Percentiles rank a stretch among this genome's conserved stretches.
Conservation (phyloP, 2,329 filamentous ascomycete genomes). For the Curvularia eragrostidis region DNA sequence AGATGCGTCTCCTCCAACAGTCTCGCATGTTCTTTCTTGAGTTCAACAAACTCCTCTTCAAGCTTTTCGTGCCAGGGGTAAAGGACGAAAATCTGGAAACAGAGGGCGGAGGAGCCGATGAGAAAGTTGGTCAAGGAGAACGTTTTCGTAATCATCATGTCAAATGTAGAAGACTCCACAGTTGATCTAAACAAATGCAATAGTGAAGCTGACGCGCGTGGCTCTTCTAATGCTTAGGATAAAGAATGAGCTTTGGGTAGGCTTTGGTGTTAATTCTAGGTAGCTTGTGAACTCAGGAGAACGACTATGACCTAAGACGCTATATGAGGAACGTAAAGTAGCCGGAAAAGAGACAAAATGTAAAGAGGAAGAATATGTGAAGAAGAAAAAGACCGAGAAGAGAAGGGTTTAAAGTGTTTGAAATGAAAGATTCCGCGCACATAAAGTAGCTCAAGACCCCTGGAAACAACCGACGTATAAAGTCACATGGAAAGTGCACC, state of each 20-base stretch:
- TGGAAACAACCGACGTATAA: conserved; percentile 8
- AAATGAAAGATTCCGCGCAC: not conserved
- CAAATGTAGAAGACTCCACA: not conserved
- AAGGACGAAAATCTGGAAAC: conserved; percentile 72
- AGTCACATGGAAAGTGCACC: conserved; percentile 9
- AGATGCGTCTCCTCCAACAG: conserved; percentile 32
- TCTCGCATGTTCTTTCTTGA: conserved; percentile 63
- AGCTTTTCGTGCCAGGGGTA: conserved; percentile 75
- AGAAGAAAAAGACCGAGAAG: not conserved
- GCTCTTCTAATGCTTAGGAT: not conserved
- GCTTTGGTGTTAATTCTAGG: not conserved
- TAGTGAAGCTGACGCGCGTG: not conserved
- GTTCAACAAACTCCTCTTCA: conserved; percentile 65
- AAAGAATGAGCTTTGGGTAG: not conserved
- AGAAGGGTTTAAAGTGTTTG: not conserved
- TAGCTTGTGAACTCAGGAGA: not conserved
- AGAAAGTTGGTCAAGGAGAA: conserved; percentile 70
- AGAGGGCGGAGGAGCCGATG: conserved; percentile 69
- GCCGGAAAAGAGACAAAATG: not conserved
- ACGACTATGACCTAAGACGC: not conserved
- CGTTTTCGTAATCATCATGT: conserved; percentile 57
- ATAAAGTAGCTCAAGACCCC: not conserved
- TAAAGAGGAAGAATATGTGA: not conserved
- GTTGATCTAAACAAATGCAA: not conserved
- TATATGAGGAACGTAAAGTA: not conserved